Evolutionary conservation across 2,329 filamentous ascomycete genomes (phyloP).

Genomic region (Cordyceps cateniannulata): DNA sequence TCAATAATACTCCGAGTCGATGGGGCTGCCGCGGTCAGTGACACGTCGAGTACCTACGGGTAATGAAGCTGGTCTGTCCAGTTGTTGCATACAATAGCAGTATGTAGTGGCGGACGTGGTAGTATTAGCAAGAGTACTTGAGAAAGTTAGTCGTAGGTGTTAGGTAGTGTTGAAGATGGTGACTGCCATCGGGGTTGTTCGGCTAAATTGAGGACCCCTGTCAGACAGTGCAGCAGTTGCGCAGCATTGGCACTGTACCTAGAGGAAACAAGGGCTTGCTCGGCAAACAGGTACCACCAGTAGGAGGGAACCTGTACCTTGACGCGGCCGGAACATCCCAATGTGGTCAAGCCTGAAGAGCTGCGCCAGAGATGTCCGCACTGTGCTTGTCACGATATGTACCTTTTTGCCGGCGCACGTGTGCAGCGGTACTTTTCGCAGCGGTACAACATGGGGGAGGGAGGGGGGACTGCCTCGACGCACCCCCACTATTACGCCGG

Average conservation of each 20-base stretch:
- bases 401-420: slow-evolving; percentile 11
- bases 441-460: background rate
- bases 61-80: background rate
- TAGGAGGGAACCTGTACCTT: background rate
- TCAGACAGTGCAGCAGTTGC: background rate
- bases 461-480: background rate
- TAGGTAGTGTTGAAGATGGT: background rate
- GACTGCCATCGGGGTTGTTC: background rate
- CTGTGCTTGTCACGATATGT: background rate
- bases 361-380: background rate
- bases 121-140: background rate
- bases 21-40: background rate
- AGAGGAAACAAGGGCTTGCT: background rate
- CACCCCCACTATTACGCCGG: slow-evolving; percentile 53
- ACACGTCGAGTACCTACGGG: background rate
- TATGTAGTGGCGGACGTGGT: background rate
- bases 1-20: slow-evolving; percentile 9
- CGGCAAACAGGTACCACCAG: background rate
- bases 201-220: slow-evolving; percentile 1
- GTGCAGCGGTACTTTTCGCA: slow-evolving; percentile 12
- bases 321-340: slow-evolving; percentile 1
- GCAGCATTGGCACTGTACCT: background rate
- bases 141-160: background rate
- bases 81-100: no score
- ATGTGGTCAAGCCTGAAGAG: background rate